Conservation (phyloP, 163 green algal species). For the Scenedesmus sp. region DNA sequence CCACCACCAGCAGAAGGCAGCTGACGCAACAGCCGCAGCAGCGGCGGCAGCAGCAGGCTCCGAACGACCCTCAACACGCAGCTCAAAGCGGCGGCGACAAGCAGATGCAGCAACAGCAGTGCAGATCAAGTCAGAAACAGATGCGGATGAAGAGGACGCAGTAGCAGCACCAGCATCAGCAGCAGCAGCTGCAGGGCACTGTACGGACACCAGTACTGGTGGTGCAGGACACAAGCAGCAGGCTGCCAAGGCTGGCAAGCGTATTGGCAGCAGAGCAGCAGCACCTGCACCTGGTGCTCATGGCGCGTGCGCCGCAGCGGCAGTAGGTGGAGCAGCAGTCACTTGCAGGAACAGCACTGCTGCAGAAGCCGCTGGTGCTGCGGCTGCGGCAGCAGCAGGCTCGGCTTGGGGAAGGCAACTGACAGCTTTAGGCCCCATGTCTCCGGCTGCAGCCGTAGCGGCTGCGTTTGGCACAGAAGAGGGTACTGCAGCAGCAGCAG, state of each 20-base stretch:
- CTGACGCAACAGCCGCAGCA: not conserved
- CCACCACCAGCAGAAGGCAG: not conserved
- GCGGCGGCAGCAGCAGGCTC: not conserved
- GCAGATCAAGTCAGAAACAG: constrained; percentile 4
- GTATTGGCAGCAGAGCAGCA: not conserved
- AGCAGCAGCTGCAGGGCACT: not conserved
- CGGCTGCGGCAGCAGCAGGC: not conserved
- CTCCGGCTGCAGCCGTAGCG: not conserved
- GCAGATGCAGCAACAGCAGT: not conserved
- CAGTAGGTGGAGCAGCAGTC: constrained; percentile 29
- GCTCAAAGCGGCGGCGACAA: not conserved
- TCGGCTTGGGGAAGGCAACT: too few species aligned
- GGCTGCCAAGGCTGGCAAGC: not conserved
- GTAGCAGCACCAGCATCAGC: too few species aligned
- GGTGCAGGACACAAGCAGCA: not conserved
- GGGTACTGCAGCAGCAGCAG: not conserved
- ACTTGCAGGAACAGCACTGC: too few species aligned
- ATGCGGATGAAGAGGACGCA: not conserved
- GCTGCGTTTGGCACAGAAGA: not conserved
- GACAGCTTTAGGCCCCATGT: not conserved
- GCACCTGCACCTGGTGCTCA: too few species aligned
- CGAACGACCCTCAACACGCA: not conserved
- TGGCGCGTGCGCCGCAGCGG: too few species aligned
- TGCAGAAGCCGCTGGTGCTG: too few species aligned
- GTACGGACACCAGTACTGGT: not conserved